phyloP scores from a whole-genome alignment of 768 basidiomycete genomes.

The Chiua virens region DNA sequence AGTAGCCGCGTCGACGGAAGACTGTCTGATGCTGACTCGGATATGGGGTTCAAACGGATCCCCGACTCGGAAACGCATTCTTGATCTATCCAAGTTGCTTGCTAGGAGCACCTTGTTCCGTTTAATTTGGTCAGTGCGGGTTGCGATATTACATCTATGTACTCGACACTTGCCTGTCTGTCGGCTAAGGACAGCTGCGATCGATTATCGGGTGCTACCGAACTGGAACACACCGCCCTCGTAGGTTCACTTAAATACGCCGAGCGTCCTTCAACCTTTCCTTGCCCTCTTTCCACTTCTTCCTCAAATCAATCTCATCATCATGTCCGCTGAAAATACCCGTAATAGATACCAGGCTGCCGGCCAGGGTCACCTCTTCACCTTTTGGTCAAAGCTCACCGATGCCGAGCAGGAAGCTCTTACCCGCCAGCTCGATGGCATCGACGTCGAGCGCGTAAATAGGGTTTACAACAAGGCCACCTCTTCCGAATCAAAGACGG shows the following conservation, averaged over 20 bases:
- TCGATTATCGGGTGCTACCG: constrained; percentile 21
- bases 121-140: background rate
- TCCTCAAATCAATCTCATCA: background rate
- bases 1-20: too few relatives aligned
- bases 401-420: constrained; percentile 63
- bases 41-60: too few relatives aligned
- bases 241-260: constrained; percentile 14
- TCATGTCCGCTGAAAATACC: constrained; percentile 58
- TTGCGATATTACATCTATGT: constrained; percentile 8
- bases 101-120: too few relatives aligned
- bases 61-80: too few relatives aligned
- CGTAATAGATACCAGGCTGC: constrained; percentile 71
- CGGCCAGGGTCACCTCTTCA: constrained; percentile 85
- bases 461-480: constrained; percentile 80
- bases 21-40: too few relatives aligned
- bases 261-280: background rate
- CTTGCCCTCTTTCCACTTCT: background rate
- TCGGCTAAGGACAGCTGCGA: background rate
- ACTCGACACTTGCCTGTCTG: too few relatives aligned
- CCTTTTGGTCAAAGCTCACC: constrained; percentile 78
- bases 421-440: constrained; percentile 65
- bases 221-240: constrained; percentile 1
- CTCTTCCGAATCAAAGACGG: constrained; percentile 54
- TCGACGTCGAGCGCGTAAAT: constrained; percentile 92
- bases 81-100: too few relatives aligned